Evolutionary conservation across 2,329 filamentous ascomycete species (phyloP), one percentile per base, ranked within the genome.

Genomic region (Penicillium hordei): DNA sequence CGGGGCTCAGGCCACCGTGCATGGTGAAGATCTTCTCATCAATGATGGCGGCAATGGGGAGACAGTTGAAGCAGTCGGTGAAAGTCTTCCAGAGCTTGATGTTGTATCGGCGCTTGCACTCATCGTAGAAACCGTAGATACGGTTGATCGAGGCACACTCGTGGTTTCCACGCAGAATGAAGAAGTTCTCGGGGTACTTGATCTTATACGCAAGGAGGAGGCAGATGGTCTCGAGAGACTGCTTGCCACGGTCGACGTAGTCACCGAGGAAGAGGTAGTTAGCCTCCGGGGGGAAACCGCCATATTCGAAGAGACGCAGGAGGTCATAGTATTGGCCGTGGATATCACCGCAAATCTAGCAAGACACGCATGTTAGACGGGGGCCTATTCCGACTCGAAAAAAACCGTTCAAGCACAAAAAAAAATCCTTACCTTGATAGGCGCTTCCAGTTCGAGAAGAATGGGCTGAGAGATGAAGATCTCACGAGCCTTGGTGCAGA

Each of bases 1-100:
- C 94, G 44, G 94, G 94, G 78, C 92, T 97, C 72, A 99, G 81
- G 73, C 94, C 94, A 74, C 94, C 94, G 80, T 99, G 94, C 93
- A 99, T 97, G 74, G 93, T 97, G 83, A 99, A 97, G 75, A 99
- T 99, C 89, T 97, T 99, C 83, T 97, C 94, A 73, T 96, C 93
- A 70, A 99, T 97, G 79, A 99, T 99, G 67, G 94, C 93, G 58
- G 93, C 94, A 76, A 99, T 97, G 48, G 93, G 93, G 73, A 97
- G 81, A 80, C 92, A 97, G 84, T 99, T 99, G 86, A 99, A 99
- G 84, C 93, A 97, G 77, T 99, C 93, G 63, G 93, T 97, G 76
- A 99, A 97, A 1, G 93, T 97, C 86, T 99, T 99, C 93, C 93
- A 97, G 61, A 97, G 85, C 86, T 97, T 97, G 83, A 97, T 96